Evolutionary conservation across 768 basidiomycete genomes (phyloP).

Genomic region (Rhizopogon roseolus): DNA sequence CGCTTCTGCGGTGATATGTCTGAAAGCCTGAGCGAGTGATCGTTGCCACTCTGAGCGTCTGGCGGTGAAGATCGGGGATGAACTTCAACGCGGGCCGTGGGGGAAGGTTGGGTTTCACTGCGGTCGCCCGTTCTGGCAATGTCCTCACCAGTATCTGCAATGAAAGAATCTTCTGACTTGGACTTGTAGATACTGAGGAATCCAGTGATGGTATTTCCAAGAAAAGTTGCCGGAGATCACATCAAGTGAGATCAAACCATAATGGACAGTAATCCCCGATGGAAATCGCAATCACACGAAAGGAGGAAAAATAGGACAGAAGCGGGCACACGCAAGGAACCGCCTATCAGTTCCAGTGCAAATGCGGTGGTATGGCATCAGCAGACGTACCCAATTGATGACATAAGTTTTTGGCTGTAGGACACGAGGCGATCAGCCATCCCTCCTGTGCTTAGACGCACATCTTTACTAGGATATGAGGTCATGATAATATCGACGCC

Average conservation of each 20-base stretch:
- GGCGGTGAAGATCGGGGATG: neutral
- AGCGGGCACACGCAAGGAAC: conserved; percentile 17
- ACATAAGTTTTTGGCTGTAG: conserved; percentile 42
- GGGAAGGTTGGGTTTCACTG: conserved; percentile 5
- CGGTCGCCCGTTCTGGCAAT: conserved; percentile 8
- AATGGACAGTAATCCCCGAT: conserved; percentile 8
- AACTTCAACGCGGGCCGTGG: neutral
- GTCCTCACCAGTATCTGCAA: conserved; percentile 5
- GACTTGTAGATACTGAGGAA: conserved; percentile 26
- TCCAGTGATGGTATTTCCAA: conserved; percentile 7
- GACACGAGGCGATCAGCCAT: conserved; percentile 46
- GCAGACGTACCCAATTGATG: conserved; percentile 40
- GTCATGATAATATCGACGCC: conserved; percentile 26
- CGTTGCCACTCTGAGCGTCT: neutral
- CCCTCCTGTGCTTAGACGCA: conserved; percentile 22
- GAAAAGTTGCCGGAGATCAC: conserved; percentile 22
- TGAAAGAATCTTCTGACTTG: conserved; percentile 10
- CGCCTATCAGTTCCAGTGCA: conserved; percentile 18
- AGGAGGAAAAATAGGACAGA: conserved; percentile 12
- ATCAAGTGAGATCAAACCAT: conserved; percentile 11
- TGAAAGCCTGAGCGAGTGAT: conserved; percentile 37
- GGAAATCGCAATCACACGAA: conserved; percentile 5
- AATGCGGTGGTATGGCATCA: conserved; percentile 11
- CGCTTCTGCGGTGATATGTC: conserved; percentile 43
- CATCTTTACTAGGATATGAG: conserved; percentile 13